A percentile compares a stretch with the other conserved stretches of the same genome.
These are phyloP conservation scores for Murraya koenigii DNA, from an alignment of 345 rosid genomes.

Conservation along the genomic window DNA sequence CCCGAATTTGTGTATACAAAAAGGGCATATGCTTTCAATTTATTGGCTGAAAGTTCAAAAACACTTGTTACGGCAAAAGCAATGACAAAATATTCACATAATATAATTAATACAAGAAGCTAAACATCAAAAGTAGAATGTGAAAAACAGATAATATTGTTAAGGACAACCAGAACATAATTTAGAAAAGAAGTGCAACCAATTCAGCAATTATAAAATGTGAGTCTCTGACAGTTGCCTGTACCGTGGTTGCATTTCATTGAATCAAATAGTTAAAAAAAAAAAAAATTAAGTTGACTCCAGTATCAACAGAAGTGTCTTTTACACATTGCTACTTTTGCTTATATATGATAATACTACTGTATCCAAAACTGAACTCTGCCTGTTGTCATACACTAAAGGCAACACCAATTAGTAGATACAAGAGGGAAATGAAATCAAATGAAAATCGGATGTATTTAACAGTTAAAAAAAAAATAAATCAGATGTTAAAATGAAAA, in stretches of 20 bases:
- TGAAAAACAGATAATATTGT: not conserved
- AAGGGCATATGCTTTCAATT: conserved; percentile 27
- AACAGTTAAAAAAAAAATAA: not conserved
- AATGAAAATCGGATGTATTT: not conserved
- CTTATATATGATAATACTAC: not conserved
- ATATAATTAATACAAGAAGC: not conserved
- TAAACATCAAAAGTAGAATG: not conserved
- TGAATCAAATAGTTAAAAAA: not conserved
- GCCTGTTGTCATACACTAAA: not conserved
- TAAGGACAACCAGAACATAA: not conserved
- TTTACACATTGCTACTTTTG: not conserved
- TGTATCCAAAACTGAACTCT: not conserved
- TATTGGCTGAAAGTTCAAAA: conserved; percentile 29
- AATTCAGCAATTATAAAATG: not conserved
- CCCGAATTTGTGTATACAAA: conserved; percentile 28
- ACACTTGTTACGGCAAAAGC: not conserved
- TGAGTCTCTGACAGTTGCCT: not conserved
- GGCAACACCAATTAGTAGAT: not conserved
- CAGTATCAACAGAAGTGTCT: not conserved
- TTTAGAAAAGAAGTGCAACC: not conserved
- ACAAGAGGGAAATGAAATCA: not conserved
- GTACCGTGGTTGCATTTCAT: not conserved
- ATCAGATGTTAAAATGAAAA: not conserved
- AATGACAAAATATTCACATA: not conserved
- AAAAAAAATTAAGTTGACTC: not conserved